Evolutionary conservation across 2,329 filamentous ascomycete genomes (phyloP).

Genomic region (Neopestalotiopsis clavispora): DNA sequence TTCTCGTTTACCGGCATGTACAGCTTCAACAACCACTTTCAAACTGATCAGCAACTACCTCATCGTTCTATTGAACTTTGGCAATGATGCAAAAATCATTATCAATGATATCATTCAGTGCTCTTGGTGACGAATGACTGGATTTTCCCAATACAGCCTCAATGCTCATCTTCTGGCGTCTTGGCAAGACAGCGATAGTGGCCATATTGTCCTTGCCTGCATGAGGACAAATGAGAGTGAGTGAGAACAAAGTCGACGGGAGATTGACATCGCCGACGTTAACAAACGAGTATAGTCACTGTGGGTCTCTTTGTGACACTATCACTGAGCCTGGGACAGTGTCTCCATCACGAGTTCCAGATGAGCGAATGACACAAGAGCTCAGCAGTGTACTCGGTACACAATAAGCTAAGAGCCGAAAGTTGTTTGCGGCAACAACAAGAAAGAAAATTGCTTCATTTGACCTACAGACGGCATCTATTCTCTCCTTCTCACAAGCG

Average conservation of each 20-base stretch:
- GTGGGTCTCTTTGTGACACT: no score
- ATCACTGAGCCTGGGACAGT: no score
- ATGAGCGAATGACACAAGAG: no score
- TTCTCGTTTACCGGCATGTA: not conserved
- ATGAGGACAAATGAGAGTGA: not conserved
- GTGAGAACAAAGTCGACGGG: no score
- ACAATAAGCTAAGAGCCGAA: not conserved
- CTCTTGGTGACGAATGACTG: not conserved
- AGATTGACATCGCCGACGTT: no score
- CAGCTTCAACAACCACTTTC: not conserved
- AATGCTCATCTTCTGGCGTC: not conserved
- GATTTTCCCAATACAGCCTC: not conserved
- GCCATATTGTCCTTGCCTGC: not conserved
- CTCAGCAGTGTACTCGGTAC: not conserved
- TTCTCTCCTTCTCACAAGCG: not conserved
- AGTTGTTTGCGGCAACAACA: not conserved
- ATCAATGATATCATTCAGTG: constrained; percentile 1
- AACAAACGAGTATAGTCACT: no score
- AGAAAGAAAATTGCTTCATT: not conserved
- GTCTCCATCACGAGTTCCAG: no score
- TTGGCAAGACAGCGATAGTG: not conserved
- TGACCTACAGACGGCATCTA: not conserved
- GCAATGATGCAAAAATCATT: not conserved
- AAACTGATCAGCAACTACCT: not conserved
- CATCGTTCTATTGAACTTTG: not conserved